Conservation (phyloP, 768 basidiomycete species). For the Lepiota venenata region DNA sequence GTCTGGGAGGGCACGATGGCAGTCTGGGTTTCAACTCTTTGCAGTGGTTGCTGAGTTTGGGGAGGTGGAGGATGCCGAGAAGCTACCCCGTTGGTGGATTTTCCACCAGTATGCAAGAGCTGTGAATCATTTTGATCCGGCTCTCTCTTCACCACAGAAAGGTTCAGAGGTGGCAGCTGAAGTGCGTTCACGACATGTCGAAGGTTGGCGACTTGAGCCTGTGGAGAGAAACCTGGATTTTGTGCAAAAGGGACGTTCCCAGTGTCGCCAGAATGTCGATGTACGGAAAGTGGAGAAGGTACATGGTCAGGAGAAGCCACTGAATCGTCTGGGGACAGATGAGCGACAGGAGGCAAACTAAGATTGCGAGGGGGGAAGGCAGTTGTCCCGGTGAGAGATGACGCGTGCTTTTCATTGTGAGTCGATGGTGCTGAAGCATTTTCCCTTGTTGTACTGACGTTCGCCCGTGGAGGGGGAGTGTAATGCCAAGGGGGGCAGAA, state of each 20-base stretch:
- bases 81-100: not conserved
- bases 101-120: not conserved
- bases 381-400: not conserved
- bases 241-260: conserved; percentile 8
- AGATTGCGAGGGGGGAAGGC: not conserved
- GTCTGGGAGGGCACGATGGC: not conserved
- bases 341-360: conserved; percentile 7
- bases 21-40: not conserved
- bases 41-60: not conserved
- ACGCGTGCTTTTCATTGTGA: not conserved
- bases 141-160: not conserved
- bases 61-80: not conserved
- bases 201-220: conserved; percentile 10
- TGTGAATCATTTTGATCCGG: not conserved
- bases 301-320: not conserved
- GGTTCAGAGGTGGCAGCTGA: not conserved
- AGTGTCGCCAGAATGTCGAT: conserved; percentile 2
- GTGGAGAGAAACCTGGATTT: not conserved
- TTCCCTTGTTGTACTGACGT: not conserved
- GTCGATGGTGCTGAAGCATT: not conserved
- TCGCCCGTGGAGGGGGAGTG: not conserved
- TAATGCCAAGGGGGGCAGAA: not conserved
- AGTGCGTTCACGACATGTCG: conserved; percentile 3
- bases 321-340: not conserved
- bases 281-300: not conserved